Evolutionary conservation across 208 protist species (phyloP), one percentile per base, ranked within the genome.

Genomic region (Naegleria fowleri): DNA sequence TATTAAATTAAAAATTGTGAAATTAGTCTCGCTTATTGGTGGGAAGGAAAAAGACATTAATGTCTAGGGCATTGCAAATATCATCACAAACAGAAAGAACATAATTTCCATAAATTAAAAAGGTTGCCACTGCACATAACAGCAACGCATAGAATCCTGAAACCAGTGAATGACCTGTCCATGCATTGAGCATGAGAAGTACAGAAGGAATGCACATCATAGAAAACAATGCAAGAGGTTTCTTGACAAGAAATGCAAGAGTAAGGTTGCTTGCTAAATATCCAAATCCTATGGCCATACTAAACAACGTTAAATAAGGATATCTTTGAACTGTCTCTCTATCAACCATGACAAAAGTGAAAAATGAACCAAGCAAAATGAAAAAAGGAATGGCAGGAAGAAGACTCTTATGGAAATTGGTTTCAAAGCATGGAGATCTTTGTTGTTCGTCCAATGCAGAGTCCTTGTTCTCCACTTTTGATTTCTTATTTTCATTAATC

Each of bases 211-310:
- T 15, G 1, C 43, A 58, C 6, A 36, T 38, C 15, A 59, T 22
- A n/a, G 85, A 88, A 15, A n/a, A 52, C 1, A 6, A 38, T 13
- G 25, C 22, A 29, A 87, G 83, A 16, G 83, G 15, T 58, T 29
- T 58, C n/a, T 88, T 88, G 13, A 88, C 9, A n/a, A 88, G n/a
- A 29, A 39, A 88, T 38, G 85, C 9, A 40, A 88, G 43, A 38
- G 85, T 88, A 0, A 88, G 9, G 15, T 88, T 88, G 38, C 25
- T 39, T 22, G 85, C 85, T 19, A 88, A 58, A 39, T 88, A 88
- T 58, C 85, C 85, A 58, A 88, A 88, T 38, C 41, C 19, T 7
- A 88, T 16, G 33, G 41, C 85, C 19, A 22, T 39, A 39, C 41
- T 25, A 58, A 58, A 39, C 16, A 88, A 15, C 16, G 55, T 58